Percentiles rank a stretch among this genome's conserved stretches.
phyloP scores from a whole-genome alignment of 1,284 basidiomycete genomes.

The Flammula alnicola region DNA sequence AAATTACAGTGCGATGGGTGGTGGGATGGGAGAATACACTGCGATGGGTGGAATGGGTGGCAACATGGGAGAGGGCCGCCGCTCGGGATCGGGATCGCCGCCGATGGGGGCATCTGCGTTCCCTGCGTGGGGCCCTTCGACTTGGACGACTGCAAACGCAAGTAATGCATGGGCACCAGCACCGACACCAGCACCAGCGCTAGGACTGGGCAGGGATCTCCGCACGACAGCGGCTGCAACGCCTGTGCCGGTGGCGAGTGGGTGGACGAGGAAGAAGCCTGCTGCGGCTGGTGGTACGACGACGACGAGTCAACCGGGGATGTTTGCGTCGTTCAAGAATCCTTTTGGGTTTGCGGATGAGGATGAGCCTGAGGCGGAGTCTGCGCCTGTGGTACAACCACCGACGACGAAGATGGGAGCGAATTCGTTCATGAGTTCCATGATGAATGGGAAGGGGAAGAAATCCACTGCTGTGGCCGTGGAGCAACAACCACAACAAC shows the following conservation, averaged over 20 bases:
- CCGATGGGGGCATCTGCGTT: constrained; percentile 1
- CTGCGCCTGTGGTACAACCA: not conserved
- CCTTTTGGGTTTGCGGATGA: constrained; percentile 7
- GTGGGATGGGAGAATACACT: too few species aligned
- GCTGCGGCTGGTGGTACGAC: not conserved
- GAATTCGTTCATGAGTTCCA: too few species aligned
- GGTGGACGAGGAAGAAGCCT: constrained; percentile 19
- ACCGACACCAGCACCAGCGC: constrained; percentile 8
- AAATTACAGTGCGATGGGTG: too few species aligned
- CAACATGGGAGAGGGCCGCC: too few species aligned
- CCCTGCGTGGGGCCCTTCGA: constrained; percentile 5
- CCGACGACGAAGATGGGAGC: too few species aligned
- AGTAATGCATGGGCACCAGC: constrained; percentile 1
- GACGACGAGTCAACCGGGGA: not conserved
- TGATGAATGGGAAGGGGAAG: constrained; percentile 5
- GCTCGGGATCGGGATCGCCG: constrained; percentile 10
- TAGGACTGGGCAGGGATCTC: not conserved
- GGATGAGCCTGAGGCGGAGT: not conserved
- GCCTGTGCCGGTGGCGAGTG: constrained; percentile 26
- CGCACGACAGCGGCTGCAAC: not conserved
- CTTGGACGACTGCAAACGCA: too few species aligned
- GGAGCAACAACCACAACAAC: constrained; percentile 11
- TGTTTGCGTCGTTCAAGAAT: constrained; percentile 5
- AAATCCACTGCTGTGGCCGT: not conserved
- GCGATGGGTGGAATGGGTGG: too few species aligned